Conservation (phyloP, 768 basidiomycete genomes). For the Tricholomella constricta region DNA sequence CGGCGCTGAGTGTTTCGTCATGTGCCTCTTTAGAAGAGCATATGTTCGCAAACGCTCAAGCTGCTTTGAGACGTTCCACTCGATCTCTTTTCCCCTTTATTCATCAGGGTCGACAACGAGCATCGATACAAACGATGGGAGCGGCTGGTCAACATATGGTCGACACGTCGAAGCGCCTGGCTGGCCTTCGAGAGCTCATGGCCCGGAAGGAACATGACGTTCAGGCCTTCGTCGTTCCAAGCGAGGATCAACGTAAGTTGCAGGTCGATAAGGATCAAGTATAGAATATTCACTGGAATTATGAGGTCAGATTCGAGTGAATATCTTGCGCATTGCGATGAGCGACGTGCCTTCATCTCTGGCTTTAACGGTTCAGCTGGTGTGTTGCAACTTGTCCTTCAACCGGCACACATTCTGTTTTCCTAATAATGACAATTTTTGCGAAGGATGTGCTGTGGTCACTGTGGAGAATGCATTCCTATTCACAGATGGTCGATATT, state of each 20-base stretch:
- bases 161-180: conserved; percentile 64
- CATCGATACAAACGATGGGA: conserved; percentile 32
- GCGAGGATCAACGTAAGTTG: conserved; percentile 87
- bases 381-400: conserved; percentile 25
- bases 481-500: conserved; percentile 97
- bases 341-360: conserved; percentile 85
- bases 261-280: not conserved
- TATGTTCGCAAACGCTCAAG: conserved; percentile 6
- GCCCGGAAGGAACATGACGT: conserved; percentile 46
- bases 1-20: too few relatives aligned
- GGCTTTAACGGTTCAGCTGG: conserved; percentile 96
- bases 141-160: conserved; percentile 46
- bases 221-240: conserved; percentile 80
- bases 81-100: conserved; percentile 8
- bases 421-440: not conserved
- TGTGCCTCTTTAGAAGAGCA: conserved; percentile 1
- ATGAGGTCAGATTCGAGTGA: conserved; percentile 74
- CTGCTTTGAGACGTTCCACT: conserved; percentile 9
- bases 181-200: conserved; percentile 72
- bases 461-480: conserved; percentile 71
- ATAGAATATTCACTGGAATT: not conserved
- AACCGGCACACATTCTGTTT: not conserved
- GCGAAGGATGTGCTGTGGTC: conserved; percentile 77
- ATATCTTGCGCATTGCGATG: conserved; percentile 83
- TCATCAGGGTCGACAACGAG: not conserved